Conservation (phyloP, 805 yeast species). For the Yamadazyma endophytica region DNA sequence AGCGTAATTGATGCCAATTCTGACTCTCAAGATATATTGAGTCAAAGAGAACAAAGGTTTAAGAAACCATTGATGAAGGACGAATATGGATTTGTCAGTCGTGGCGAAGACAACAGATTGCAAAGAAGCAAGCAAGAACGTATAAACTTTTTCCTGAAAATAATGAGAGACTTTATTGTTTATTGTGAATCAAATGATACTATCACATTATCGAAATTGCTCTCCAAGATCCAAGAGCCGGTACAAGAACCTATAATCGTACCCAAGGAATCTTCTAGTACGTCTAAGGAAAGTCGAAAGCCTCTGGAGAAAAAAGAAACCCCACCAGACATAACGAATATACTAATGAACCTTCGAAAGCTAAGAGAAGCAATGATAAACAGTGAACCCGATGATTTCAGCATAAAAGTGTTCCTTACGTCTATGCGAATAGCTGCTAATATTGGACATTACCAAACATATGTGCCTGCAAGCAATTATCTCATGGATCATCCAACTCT, state of each 20-base stretch:
- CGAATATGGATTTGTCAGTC: conserved; percentile 50
- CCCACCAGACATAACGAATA: too few relatives aligned
- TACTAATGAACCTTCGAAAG: too few relatives aligned
- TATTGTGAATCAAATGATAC: conserved; percentile 21
- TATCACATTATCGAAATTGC: conserved; percentile 1
- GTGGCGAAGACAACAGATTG: conserved; percentile 53
- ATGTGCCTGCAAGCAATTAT: conserved; percentile 48
- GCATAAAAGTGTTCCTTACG: conserved; percentile 43
- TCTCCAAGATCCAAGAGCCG: too few relatives aligned
- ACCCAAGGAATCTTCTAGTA: too few relatives aligned
- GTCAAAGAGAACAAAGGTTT: conserved; percentile 9
- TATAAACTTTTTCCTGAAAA: conserved; percentile 31
- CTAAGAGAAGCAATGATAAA: conserved; percentile 52
- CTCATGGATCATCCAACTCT: conserved; percentile 22
- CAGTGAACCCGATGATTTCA: conserved; percentile 32
- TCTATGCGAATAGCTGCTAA: conserved; percentile 45
- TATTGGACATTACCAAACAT: conserved; percentile 49
- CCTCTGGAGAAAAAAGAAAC: too few relatives aligned
- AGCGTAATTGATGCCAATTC: too few relatives aligned
- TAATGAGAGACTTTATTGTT: conserved; percentile 25
- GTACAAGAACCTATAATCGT: too few relatives aligned
- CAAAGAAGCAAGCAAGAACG: conserved; percentile 43
- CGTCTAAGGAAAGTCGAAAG: too few relatives aligned
- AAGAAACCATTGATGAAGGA: conserved; percentile 13
- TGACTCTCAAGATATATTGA: too few relatives aligned